These are phyloP conservation scores for Codiaeum variegatum DNA, from an alignment of 441 rosid genomes.

Conservation along the genomic window DNA sequence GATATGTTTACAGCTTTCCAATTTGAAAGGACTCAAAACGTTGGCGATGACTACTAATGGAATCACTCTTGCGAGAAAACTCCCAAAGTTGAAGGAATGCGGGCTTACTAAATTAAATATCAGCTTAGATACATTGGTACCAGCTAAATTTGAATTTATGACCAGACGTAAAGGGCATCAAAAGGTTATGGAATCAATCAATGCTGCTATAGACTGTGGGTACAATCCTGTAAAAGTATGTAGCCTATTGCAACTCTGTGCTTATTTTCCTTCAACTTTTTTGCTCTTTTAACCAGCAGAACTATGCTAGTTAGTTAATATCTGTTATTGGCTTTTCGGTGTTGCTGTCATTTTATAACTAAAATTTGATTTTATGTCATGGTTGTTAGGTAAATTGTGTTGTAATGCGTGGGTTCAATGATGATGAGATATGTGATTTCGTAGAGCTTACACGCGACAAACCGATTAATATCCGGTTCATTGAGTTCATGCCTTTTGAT, in stretches of 20 bases:
- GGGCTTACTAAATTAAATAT: constrained; percentile 70
- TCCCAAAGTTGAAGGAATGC: constrained; percentile 70
- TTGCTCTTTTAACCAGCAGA: neutral
- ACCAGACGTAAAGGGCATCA: constrained; percentile 79
- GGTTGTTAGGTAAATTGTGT: constrained; percentile 78
- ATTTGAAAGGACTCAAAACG: constrained; percentile 68
- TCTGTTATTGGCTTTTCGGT: neutral
- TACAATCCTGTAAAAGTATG: constrained; percentile 81
- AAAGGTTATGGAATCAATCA: constrained; percentile 78
- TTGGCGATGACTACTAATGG: constrained; percentile 89
- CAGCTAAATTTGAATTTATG: constrained; percentile 84
- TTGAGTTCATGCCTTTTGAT: constrained; percentile 97
- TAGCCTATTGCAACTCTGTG: neutral
- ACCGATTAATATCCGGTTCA: constrained; percentile 83
- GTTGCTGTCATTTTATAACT: constrained; percentile 1
- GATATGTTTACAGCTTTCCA: constrained; percentile 60
- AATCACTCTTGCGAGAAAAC: constrained; percentile 68
- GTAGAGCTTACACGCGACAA: constrained; percentile 70
- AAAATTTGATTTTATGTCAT: neutral
- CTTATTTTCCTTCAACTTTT: neutral
- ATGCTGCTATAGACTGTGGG: constrained; percentile 69
- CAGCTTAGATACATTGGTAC: constrained; percentile 79
- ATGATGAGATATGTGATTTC: constrained; percentile 91
- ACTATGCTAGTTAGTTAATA: neutral
- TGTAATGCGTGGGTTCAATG: constrained; percentile 88